Base-by-base conservation (phyloP, 176 grass and related monocot species). In the Oryza meyeriana region DNA sequence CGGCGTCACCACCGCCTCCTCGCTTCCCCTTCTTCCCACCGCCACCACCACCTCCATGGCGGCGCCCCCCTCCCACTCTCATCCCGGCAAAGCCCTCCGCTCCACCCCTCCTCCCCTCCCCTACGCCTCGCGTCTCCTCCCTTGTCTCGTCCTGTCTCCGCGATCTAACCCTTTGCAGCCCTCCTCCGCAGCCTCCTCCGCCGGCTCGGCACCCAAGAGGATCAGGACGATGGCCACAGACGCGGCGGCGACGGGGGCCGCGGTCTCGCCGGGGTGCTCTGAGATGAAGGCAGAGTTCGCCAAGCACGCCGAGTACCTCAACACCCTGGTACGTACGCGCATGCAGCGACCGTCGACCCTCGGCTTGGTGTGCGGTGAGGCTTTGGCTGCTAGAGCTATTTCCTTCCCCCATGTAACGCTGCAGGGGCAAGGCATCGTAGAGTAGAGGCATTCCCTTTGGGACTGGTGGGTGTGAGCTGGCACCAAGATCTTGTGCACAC, bases 231-330 rank as follows among this genome's bases (percentile, higher is more conserved):
- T 90, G 88, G 79, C 67, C 58, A 68, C 78, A 10, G 79, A 85
- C 58, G 66, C 64, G 47, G 79, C 71, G 20, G 83, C 68, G 5
- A 16, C 57, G 24, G 25, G 27, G 18, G 8, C 34, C 25, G 45
- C 39, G 42, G 79, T 61, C 16, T 78, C 73, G 7, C 75, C 22
- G 45, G 79, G 58, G 36, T 77, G 83, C 66, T 71, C 83, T 16
- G 66, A 27, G 61, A 90, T 90, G 88, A 90, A 86, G 88, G 66
- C 66, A 12, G 78, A 86, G 73, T 90, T 90, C 79, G 67, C 61
- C 29, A 82, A 44, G 29, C 83, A 90, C 61, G 30, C 83, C 29
- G 88, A 82, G 29, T 90, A 78, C 83, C 83, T 90, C 59, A 90
- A 90, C 38, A 61, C 88, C 12, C 73, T 86, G 73, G 83, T 90